Evolutionary conservation across 2,329 filamentous ascomycete species (phyloP).

Genomic region (Dothideomycetidae sp.): DNA sequence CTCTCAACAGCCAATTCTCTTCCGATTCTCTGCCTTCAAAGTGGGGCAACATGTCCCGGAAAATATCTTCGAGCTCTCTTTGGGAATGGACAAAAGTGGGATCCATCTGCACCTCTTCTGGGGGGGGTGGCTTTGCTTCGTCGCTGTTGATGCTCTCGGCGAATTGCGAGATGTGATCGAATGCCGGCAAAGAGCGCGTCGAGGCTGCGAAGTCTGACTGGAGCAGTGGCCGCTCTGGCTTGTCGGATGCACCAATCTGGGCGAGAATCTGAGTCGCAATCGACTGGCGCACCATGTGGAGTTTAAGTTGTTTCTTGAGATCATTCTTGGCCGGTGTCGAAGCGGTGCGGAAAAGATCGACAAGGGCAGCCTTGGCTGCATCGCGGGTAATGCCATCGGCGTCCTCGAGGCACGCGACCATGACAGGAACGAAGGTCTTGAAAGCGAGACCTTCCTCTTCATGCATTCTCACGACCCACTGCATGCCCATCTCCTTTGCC

Average conservation of each 20-base stretch:
- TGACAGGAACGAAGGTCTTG: slow-evolving; percentile 62
- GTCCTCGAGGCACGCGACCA: slow-evolving; percentile 82
- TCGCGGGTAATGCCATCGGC: slow-evolving; percentile 80
- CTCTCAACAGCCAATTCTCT: slow-evolving; percentile 77
- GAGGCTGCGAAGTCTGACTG: slow-evolving; percentile 24
- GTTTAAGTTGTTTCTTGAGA: slow-evolving; percentile 71
- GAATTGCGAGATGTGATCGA: slow-evolving; percentile 30
- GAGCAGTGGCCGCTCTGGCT: slow-evolving; percentile 16
- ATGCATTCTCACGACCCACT: slow-evolving; percentile 79
- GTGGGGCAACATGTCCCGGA: slow-evolving; percentile 62
- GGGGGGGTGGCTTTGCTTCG: slow-evolving; percentile 42
- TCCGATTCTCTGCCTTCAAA: slow-evolving; percentile 87
- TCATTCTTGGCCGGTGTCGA: slow-evolving; percentile 56
- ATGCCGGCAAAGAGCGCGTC: slow-evolving; percentile 28
- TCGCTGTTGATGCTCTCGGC: slow-evolving; percentile 34
- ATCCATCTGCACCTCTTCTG: slow-evolving; percentile 55
- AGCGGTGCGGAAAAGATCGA: slow-evolving; percentile 66
- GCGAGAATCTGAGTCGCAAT: slow-evolving; percentile 72
- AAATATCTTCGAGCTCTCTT: slow-evolving; percentile 75
- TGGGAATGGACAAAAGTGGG: slow-evolving; percentile 72
- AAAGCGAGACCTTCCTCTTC: slow-evolving; percentile 67
- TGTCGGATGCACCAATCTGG: slow-evolving; percentile 46
- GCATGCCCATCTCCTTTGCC: slow-evolving; percentile 72
- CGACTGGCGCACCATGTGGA: slow-evolving; percentile 70
- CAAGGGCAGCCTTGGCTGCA: slow-evolving; percentile 64